Base-by-base conservation (phyloP, 306 rosid species). In the Cucumis hystrix region DNA sequence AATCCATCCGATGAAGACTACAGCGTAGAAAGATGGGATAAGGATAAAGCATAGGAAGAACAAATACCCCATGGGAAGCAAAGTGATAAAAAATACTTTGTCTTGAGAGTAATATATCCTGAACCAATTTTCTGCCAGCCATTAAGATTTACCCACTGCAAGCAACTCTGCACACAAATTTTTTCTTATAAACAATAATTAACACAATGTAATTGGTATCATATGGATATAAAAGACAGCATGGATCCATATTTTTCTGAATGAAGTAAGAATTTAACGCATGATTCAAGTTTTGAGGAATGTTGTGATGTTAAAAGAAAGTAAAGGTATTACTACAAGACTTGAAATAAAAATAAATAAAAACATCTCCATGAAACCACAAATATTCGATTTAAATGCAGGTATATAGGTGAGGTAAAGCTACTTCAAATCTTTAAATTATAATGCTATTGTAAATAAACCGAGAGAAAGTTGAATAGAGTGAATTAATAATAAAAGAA, bases 121-220 rank as follows among this genome's bases (percentile, higher is more conserved):
- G 93, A 81, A 93, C 83, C 54, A 91, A 87, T 86, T 91, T 93
- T 80, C 87, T 78, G 37, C 86, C 66, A 1, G 95, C 87, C 98
- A 88, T 86, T 30, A 77, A 75, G 68, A 66, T 37, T 18, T 5
- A 66, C 23, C 35, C 72, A n/a, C 51, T 18, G n/a, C n/a, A n/a
- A n/a, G 72, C 72, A 18, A 39, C 72, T 9, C 72, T 66, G 51
- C 72, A 66, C 72, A 66, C 10, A 16, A 66, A 18, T 23, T 18
- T 17, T 39, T 66, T 35, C 23, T 18, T 39, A 66, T 15, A 66
- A 66, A 39, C 49, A 18, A 18, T 18, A 37, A 16, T 65, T 10
- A 17, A 17, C 49, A 66, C 23, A 18, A 66, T 66, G 16, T 66
- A 66, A 37, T 66, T 66, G 28, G 72, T 39, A 4, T 9, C 15